Conservation (phyloP, 768 basidiomycete genomes). For the Tulasnella sp. region DNA sequence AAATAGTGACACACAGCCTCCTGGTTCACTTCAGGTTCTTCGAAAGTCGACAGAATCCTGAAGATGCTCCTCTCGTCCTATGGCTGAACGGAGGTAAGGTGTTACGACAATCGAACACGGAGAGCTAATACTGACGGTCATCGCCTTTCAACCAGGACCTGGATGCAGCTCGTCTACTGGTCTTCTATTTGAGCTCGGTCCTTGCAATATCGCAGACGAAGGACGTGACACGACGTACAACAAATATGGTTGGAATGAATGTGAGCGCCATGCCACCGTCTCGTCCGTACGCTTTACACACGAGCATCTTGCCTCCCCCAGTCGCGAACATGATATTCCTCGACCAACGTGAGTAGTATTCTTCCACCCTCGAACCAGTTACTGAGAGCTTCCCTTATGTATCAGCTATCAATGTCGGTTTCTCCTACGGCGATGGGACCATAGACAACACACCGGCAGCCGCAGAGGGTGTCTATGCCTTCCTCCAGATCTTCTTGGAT, state of each 20-base stretch:
- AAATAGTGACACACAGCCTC: constrained; percentile 1
- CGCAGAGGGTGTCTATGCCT: constrained; percentile 87
- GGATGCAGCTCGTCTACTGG: constrained; percentile 40
- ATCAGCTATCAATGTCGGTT: constrained; percentile 81
- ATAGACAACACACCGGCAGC: constrained; percentile 81
- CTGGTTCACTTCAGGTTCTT: constrained; percentile 62
- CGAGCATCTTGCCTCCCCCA: not conserved
- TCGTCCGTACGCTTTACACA: not conserved
- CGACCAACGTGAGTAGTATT: constrained; percentile 44
- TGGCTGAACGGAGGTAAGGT: constrained; percentile 77
- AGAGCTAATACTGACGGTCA: not conserved
- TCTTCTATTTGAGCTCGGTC: constrained; percentile 87
- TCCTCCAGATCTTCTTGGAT: constrained; percentile 74
- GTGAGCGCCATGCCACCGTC: not conserved
- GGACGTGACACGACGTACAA: constrained; percentile 71
- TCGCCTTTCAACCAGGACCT: constrained; percentile 23
- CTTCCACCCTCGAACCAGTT: constrained; percentile 23
- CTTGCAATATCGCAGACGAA: constrained; percentile 68
- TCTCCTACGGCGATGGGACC: constrained; percentile 72
- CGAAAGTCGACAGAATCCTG: constrained; percentile 70
- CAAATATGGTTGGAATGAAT: constrained; percentile 77
- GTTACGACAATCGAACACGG: not conserved
- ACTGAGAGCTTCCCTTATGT: constrained; percentile 25
- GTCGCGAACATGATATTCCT: constrained; percentile 56
- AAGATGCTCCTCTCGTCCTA: constrained; percentile 73